Evolutionary conservation across 805 yeast species (phyloP), one percentile per base, ranked within the genome.

Genomic region (Lachancea lanzarotensis): DNA sequence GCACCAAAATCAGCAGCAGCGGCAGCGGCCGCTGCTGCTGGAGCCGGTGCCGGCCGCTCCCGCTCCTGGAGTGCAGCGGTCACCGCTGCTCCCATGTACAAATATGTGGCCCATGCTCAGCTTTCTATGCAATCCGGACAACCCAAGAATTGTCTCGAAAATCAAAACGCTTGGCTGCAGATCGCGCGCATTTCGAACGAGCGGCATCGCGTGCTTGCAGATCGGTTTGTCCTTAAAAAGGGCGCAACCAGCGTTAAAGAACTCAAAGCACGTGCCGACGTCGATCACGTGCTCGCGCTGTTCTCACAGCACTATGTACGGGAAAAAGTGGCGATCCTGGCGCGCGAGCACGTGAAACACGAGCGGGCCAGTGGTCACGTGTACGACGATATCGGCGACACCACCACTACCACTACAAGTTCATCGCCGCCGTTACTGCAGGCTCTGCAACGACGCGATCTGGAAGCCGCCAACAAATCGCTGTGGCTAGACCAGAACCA

Each of bases 61-160:
- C 35, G 19, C 30, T 40, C 43, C 22, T 40, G 43, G 43, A 40
- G 43, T 17, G 43, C 43, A 6, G 41, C 35, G 25, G 25, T 32
- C 37, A 22, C 27, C 4, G 37, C 31, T 31, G 37, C 37, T 16
- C 26, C 35, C 29, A 19, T 40, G 13, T 45, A 40, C 45, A 45
- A 45, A 25, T 45, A 45, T 19, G 45, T 45, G 26, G 43, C 44
- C 9, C 45, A 45, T 27, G 48, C 48, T n/a, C 48, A 36, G 18
- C n/a, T 45, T 31, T 38, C 48, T 8, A 45, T 40, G 48, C 48
- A 40, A 30, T 31, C n/a, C 15, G 48, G 38, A 35, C 38, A 32
- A 34, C 42, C 34, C 37, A 45, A 45, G 17, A 27, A 27, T 16
- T 15, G 30, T n/a, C 16, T 37, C 33, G 45, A 37, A 16, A 45